These are phyloP conservation scores for Populus hybrid DNA, from an alignment of 441 rosid species.

Conservation along the genomic window DNA sequence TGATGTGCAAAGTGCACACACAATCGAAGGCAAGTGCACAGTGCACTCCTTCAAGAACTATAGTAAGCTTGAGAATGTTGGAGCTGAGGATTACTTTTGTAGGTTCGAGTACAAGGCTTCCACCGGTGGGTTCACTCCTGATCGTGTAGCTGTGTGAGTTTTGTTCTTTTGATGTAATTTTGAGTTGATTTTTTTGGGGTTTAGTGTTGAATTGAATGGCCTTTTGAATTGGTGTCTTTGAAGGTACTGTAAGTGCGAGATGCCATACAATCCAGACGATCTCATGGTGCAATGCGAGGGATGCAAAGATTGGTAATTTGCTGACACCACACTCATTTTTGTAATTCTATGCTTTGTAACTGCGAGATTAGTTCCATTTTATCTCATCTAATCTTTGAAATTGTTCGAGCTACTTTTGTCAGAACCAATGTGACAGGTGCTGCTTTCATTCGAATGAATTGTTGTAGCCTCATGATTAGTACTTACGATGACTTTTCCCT, in stretches of 20 bases:
- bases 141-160: constrained; percentile 83
- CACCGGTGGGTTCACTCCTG: constrained; percentile 77
- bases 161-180: not conserved
- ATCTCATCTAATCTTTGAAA: not conserved
- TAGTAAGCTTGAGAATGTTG: constrained; percentile 81
- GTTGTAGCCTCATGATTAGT: not conserved
- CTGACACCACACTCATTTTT: not conserved
- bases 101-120: constrained; percentile 82
- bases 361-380: not conserved
- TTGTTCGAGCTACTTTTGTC: constrained; percentile 2
- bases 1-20: constrained; percentile 79
- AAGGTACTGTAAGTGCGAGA: constrained; percentile 91
- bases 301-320: constrained; percentile 77
- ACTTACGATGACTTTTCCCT: not conserved
- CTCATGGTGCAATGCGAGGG: constrained; percentile 37
- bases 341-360: not conserved
- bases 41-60: constrained; percentile 87
- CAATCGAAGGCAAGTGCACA: constrained; percentile 76
- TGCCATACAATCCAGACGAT: constrained; percentile 77
- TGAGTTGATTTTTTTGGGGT: not conserved
- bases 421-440: not conserved
- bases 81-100: constrained; percentile 82
- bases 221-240: constrained; percentile 3
- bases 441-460: not conserved
- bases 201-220: constrained; percentile 11